phyloP scores from a whole-genome alignment of 139 green algal genomes.

The Zygnema cylindricum region DNA sequence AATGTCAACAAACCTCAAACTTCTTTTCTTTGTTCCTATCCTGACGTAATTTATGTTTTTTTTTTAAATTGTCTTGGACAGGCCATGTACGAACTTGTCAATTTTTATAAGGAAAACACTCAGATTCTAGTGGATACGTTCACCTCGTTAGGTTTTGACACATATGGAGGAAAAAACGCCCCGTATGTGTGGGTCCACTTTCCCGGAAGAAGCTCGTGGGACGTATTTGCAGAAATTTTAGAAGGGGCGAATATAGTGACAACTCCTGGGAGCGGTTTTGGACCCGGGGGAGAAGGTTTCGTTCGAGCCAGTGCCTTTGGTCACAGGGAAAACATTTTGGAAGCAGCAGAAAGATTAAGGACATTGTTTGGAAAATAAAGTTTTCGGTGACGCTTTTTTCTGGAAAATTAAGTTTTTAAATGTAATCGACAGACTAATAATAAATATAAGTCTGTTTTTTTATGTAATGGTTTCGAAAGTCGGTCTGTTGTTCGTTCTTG shows the following conservation, averaged over 20 bases:
- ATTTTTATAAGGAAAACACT: conserved; percentile 99
- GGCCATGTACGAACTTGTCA: conserved; percentile 86
- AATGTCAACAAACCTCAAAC: too few relatives aligned
- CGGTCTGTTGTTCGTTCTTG: too few relatives aligned
- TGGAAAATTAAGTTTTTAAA: too few relatives aligned
- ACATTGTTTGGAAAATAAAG: conserved; percentile 62
- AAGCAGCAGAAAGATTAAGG: conserved; percentile 64
- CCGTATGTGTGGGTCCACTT: conserved; percentile 99
- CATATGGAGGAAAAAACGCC: conserved; percentile 91
- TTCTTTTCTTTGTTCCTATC: too few relatives aligned
- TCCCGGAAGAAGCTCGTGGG: conserved; percentile 84
- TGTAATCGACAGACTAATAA: too few relatives aligned
- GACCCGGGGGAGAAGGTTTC: conserved; percentile 94
- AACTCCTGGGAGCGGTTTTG: conserved; percentile 95
- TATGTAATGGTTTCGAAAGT: too few relatives aligned
- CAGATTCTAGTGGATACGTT: conserved; percentile 88
- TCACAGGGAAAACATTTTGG: conserved; percentile 71
- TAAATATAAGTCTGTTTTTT: too few relatives aligned
- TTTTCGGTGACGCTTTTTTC: too few relatives aligned
- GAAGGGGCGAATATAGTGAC: conserved; percentile 88
- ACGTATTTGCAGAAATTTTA: conserved; percentile 88
- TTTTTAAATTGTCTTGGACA: conserved; percentile 9
- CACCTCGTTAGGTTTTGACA: conserved; percentile 90
- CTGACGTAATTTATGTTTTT: too few relatives aligned
- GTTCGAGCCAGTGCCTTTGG: conserved; percentile 94